Conservation (phyloP, 768 basidiomycete genomes). For the Zangia roseola region DNA sequence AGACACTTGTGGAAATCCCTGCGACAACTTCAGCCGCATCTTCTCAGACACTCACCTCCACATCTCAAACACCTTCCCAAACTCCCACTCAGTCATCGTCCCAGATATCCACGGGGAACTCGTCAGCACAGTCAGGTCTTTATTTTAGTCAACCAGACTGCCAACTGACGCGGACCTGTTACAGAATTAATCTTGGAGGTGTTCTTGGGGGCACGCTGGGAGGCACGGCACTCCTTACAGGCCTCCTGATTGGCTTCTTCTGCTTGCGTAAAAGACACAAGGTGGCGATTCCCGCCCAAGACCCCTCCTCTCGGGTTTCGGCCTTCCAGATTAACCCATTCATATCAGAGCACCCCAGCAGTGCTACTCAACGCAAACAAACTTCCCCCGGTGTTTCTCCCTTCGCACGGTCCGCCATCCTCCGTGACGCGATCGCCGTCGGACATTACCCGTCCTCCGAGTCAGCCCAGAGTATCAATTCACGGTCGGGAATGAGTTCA, state of each 20-base stretch:
- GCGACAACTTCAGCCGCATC: neutral
- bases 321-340: slow-evolving; percentile 3
- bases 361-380: neutral
- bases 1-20: slow-evolving; percentile 7
- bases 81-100: too few relatives aligned
- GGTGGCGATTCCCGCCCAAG: neutral
- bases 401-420: slow-evolving; percentile 9
- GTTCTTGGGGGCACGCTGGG: slow-evolving; percentile 15
- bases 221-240: neutral
- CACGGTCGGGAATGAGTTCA: neutral
- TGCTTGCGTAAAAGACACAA: slow-evolving; percentile 7
- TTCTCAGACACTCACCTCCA: neutral
- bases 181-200: slow-evolving; percentile 11
- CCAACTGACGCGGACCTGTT: neutral
- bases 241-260: slow-evolving; percentile 1
- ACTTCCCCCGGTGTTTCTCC: neutral
- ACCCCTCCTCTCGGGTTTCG: neutral
- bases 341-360: neutral
- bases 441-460: neutral
- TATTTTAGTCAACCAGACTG: neutral
- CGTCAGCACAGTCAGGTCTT: slow-evolving; percentile 4
- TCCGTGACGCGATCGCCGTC: slow-evolving; percentile 8
- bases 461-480: neutral
- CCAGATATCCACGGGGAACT: neutral
- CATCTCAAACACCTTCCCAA: neutral